Percentiles rank a stretch among this genome's conserved stretches.
These are phyloP conservation scores for Musa balbisiana DNA, from an alignment of 202 grass and related monocot species.

Conservation along the genomic window DNA sequence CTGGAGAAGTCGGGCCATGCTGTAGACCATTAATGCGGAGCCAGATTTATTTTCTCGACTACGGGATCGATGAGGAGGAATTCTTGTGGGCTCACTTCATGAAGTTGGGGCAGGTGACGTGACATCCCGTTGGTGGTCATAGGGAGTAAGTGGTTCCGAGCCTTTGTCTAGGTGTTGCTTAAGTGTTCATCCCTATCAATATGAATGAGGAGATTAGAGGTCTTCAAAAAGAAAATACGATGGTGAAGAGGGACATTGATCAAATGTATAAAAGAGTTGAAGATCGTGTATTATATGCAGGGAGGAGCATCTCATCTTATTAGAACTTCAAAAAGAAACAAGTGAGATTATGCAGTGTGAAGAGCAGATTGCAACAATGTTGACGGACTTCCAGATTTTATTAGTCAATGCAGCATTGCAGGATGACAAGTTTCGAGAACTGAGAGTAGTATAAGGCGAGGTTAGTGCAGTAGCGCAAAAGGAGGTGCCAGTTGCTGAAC, in stretches of 20 bases:
- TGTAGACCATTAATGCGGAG: no score
- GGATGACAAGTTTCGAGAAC: slow-evolving; percentile 50
- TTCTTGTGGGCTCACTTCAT: no score
- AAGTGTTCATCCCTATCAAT: no score
- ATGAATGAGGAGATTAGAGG: slow-evolving; percentile 38
- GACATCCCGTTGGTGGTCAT: no score
- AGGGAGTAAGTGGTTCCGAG: background rate
- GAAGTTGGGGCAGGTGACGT: no score
- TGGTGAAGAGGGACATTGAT: slow-evolving; percentile 27
- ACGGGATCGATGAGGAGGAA: no score
- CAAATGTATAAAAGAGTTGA: slow-evolving; percentile 1
- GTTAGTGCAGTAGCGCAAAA: slow-evolving; percentile 34
- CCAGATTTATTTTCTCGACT: no score
- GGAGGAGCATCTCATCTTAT: slow-evolving; percentile 25
- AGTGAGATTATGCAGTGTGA: slow-evolving; percentile 42
- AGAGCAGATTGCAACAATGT: slow-evolving; percentile 38
- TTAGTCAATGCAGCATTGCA: slow-evolving; percentile 41
- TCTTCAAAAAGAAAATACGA: slow-evolving; percentile 35
- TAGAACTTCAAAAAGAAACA: slow-evolving; percentile 23
- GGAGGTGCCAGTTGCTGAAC: slow-evolving; percentile 33
- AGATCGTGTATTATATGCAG: slow-evolving; percentile 22
- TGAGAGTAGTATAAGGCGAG: slow-evolving; percentile 40
- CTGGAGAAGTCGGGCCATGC: no score
- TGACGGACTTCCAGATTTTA: slow-evolving; percentile 41
- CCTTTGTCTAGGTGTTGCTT: no score